Percentiles rank a stretch among this genome's conserved stretches.
phyloP scores from a whole-genome alignment of 495 filamentous ascomycete species.

The Aspergillus diversus region DNA sequence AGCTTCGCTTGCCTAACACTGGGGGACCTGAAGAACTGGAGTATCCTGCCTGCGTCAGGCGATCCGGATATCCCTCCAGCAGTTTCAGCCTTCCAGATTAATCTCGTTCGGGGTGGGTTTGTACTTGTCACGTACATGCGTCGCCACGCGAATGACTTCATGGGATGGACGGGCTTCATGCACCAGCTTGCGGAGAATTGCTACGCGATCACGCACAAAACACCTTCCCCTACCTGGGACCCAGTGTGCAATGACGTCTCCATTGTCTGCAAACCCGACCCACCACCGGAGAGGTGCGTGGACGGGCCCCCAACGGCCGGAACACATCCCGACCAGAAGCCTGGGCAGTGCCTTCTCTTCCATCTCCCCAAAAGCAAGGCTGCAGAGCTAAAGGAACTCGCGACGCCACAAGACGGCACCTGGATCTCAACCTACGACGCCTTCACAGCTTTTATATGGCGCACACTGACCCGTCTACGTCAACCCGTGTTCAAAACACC shows the following conservation, averaged over 20 bases:
- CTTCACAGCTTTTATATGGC: slow-evolving; percentile 43
- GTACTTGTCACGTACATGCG: slow-evolving; percentile 49
- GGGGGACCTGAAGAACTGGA: slow-evolving; percentile 35
- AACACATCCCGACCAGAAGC: slow-evolving; percentile 35
- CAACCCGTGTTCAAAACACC: slow-evolving; percentile 35
- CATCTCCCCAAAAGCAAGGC: slow-evolving; percentile 49
- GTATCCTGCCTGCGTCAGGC: slow-evolving; percentile 27
- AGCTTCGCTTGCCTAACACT: slow-evolving; percentile 18
- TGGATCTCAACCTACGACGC: slow-evolving; percentile 52
- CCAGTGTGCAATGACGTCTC: slow-evolving; percentile 34
- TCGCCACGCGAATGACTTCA: slow-evolving; percentile 48
- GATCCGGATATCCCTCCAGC: slow-evolving; percentile 36
- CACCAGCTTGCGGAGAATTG: slow-evolving; percentile 51
- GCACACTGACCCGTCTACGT: slow-evolving; percentile 37
- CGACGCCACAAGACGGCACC: slow-evolving; percentile 31
- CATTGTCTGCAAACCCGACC: slow-evolving; percentile 26
- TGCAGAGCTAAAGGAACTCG: slow-evolving; percentile 41
- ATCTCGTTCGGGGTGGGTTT: slow-evolving; percentile 47
- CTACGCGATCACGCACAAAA: slow-evolving; percentile 30
- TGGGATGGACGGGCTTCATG: slow-evolving; percentile 41
- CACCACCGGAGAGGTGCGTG: slow-evolving; percentile 19
- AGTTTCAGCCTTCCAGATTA: slow-evolving; percentile 42
- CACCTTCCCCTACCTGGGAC: slow-evolving; percentile 39
- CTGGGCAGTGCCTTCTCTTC: slow-evolving; percentile 39
- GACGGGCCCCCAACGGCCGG: slow-evolving; percentile 36